Evolutionary conservation across 2,329 filamentous ascomycete genomes (phyloP), one percentile per base, ranked within the genome.

Genomic region (Aspergillus fumigatiaffinis): DNA sequence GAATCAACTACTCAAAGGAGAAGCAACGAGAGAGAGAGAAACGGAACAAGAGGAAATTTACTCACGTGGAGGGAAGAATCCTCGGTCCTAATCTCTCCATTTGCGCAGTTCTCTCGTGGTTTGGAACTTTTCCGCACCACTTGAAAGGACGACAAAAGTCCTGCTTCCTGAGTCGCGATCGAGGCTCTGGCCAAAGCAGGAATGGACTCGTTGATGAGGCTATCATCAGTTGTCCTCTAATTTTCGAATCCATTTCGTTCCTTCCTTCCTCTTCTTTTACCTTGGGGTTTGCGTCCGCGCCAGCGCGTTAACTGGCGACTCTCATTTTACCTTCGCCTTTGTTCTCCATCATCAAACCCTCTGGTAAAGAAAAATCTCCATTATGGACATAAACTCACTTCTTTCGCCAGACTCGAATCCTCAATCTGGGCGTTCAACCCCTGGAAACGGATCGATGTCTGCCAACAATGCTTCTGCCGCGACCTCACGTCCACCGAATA

Each of bases 361-460:
- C 12, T 5, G 41, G 20, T 8, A 23, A 14, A 14, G 5, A 49
- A 38, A 48, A 4, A 12, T 12, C 50, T 55, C 53, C 60, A 71
- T 63, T 29, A 79, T 79, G 77, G 77, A 79, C 61, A 78, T 79
- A 65, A 78, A 73, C 64, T 77, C 73, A 25, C 72, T 79, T 38
- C 74, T 79, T 58, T 79, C 77, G 54, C 75, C 76, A 52, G 75
- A 78, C 57, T 71, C 73, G 44, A 72, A 76, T 62, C 66, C 72
- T 17, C 71, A 75, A 50, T 68, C 72, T 41, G 66, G 69, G 59
- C 72, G 67, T 59, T 70, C 73, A 14, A 69, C 71, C 29, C 66
- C 69, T 35, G 61, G 65, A 23, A 55, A 64, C 42, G 64, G 63
- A 53, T 63, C 68, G 53, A 58, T 68, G 3, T 63, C 72, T n/a